phyloP scores from a whole-genome alignment of 139 green algal species.

The Bryopsis sp. region DNA sequence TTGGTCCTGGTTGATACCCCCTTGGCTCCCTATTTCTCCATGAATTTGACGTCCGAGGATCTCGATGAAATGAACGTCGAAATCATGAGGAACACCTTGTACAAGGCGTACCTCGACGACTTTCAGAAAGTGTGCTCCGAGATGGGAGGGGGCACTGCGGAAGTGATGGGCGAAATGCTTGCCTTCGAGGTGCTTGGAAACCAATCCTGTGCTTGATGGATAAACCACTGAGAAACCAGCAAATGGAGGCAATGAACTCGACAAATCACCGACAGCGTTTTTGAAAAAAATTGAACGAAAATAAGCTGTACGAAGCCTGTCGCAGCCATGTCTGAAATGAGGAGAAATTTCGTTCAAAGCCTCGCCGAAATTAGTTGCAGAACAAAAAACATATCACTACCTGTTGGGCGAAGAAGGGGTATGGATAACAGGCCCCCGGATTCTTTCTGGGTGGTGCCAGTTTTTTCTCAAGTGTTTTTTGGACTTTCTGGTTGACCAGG shows the following conservation, averaged over 20 bases:
- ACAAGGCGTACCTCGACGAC: conserved; percentile 98
- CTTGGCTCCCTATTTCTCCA: conserved; percentile 91
- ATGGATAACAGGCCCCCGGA: not conserved
- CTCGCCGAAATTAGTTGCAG: too few species aligned
- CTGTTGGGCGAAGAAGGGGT: not conserved
- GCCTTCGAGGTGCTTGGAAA: conserved; percentile 84
- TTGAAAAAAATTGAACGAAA: too few species aligned
- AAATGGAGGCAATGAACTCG: too few species aligned
- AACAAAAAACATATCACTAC: not conserved
- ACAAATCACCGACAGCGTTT: too few species aligned
- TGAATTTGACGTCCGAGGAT: conserved; percentile 77
- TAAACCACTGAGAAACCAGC: too few species aligned
- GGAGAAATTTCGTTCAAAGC: too few species aligned
- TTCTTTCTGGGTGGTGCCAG: too few species aligned
- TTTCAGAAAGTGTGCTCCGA: conserved; percentile 74
- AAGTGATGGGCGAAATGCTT: conserved; percentile 91
- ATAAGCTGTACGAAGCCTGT: too few species aligned
- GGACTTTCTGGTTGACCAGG: conserved; percentile 43
- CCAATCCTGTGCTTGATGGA: too few species aligned
- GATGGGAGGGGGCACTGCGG: conserved; percentile 76
- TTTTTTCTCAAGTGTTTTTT: conserved; percentile 16
- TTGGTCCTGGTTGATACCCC: conserved; percentile 96
- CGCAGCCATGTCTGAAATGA: too few species aligned
- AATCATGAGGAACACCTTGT: conserved; percentile 65
- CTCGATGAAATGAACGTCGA: conserved; percentile 99